Percentiles rank a stretch among this genome's conserved stretches.
phyloP scores from a whole-genome alignment of 345 rosid genomes.

The Salix udensis region DNA sequence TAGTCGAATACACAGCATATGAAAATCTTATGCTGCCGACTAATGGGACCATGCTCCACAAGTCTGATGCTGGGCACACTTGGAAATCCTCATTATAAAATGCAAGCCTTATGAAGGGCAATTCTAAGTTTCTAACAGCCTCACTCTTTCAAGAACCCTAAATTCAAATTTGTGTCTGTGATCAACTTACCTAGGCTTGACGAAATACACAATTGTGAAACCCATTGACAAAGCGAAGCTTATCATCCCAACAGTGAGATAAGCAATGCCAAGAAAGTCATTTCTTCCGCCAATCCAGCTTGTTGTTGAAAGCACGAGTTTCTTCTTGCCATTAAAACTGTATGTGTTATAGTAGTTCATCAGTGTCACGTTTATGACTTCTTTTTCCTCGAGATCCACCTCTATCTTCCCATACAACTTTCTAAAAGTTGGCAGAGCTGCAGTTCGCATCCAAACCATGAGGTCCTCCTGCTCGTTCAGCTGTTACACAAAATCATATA shows the following conservation, averaged over 20 bases:
- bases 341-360: constrained; percentile 79
- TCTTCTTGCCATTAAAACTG: constrained; percentile 92
- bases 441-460: constrained; percentile 99
- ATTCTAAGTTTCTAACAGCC: background rate
- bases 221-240: constrained; percentile 82
- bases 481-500: constrained; percentile 37
- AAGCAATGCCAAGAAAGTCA: constrained; percentile 95
- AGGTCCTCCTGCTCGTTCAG: constrained; percentile 92
- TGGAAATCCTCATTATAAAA: background rate
- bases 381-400: constrained; percentile 55
- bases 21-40: background rate
- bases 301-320: constrained; percentile 88
- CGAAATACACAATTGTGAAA: constrained; percentile 76
- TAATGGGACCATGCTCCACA: background rate
- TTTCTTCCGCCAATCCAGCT: constrained; percentile 99
- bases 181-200: constrained; percentile 77
- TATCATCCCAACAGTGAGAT: constrained; percentile 82
- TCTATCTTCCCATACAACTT: constrained; percentile 95
- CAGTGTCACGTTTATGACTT: constrained; percentile 50
- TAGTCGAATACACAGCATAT: background rate
- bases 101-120: background rate
- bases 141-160: background rate
- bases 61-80: background rate
- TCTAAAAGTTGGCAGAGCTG: constrained; percentile 96
- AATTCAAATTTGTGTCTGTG: background rate